Base-by-base conservation (phyloP, 345 rosid species). In the Syzygium aromaticum region DNA sequence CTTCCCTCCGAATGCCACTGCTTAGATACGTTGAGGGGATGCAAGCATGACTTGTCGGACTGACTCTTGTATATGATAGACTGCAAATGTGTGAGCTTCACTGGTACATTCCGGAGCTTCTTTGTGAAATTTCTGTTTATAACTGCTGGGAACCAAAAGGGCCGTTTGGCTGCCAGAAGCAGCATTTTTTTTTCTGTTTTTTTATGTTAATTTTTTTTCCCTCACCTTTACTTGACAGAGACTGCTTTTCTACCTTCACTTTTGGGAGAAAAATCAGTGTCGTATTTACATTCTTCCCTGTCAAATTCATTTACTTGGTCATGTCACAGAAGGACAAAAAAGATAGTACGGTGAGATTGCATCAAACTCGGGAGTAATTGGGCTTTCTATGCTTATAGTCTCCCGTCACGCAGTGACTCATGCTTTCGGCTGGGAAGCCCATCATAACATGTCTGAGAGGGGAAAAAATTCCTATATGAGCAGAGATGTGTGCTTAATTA, bases 1-100 rank as follows among this genome's bases (percentile, higher is more conserved):
- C 33, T 98, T 98, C 85, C 99, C 99, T 8, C 89, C 88, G 38
- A 89, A 95, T 89, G 78, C 87, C 28, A 54, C 87, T 33, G 84
- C 88, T 30, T 46, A 61, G 77, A 63, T 11, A 73, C 6, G 8
- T 19, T 9, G 25, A 73, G 80, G 46, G 49, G 80, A 73, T 6
- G 14, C 49, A 73, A 73, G 5, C 80, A 73, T 19, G 80, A 73
- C 49, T 73, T 73, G 80, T 73, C 1, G 14, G 80, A 38, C 2
- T 7, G 49, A 19, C 49, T 33, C 27, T 73, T 73, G 80, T 22
- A 33, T 19, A 73, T 33, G 80, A 73, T 13, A 33, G 49, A 73
- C 49, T 25, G 14, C 43, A 73, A 73, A 73, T 33, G 80, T 33
- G 80, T 33, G 46, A 73, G 46, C 49, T 73, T 73, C 49, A 38